Evolutionary conservation across 2,329 filamentous ascomycete species (phyloP).

Genomic region (Colletotrichum endophyticum): DNA sequence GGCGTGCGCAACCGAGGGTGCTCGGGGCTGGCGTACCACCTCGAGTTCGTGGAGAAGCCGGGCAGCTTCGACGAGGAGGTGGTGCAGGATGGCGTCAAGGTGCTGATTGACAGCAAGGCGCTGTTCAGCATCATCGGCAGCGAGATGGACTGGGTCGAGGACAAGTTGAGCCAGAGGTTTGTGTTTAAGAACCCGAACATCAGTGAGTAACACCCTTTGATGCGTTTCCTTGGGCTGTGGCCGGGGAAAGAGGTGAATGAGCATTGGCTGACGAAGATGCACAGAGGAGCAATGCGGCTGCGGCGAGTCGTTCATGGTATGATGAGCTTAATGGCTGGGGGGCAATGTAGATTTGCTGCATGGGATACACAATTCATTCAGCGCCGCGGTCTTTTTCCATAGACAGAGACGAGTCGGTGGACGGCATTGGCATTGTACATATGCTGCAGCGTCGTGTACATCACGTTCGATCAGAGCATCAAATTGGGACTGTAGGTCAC

Average conservation of each 20-base stretch:
- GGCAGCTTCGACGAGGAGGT: constrained; percentile 89
- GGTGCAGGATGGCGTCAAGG: constrained; percentile 94
- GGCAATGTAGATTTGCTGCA: neutral
- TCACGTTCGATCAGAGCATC: constrained; percentile 1
- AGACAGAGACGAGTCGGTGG: neutral
- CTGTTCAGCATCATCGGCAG: constrained; percentile 97
- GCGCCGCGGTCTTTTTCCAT: neutral
- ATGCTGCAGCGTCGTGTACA: constrained; percentile 10
- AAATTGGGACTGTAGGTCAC: neutral
- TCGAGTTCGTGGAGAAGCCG: constrained; percentile 94
- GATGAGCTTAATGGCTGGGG: neutral
- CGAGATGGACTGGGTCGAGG: constrained; percentile 99
- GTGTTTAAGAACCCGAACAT: constrained; percentile 98
- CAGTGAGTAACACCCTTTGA: constrained; percentile 66
- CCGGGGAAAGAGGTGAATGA: neutral
- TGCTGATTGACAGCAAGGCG: constrained; percentile 96
- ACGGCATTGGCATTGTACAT: neutral
- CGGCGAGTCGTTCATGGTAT: constrained; percentile 94
- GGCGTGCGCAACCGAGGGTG: constrained; percentile 94
- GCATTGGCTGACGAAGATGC: constrained; percentile 31
- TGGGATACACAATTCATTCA: neutral
- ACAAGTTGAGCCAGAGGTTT: constrained; percentile 90
- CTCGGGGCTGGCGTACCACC: constrained; percentile 89
- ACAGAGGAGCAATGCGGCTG: constrained; percentile 95
- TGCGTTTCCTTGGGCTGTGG: rapidly evolving